phyloP scores from a whole-genome alignment of 2,329 filamentous ascomycete genomes.

The Ophiognomonia clavigignenti-juglandacearum region DNA sequence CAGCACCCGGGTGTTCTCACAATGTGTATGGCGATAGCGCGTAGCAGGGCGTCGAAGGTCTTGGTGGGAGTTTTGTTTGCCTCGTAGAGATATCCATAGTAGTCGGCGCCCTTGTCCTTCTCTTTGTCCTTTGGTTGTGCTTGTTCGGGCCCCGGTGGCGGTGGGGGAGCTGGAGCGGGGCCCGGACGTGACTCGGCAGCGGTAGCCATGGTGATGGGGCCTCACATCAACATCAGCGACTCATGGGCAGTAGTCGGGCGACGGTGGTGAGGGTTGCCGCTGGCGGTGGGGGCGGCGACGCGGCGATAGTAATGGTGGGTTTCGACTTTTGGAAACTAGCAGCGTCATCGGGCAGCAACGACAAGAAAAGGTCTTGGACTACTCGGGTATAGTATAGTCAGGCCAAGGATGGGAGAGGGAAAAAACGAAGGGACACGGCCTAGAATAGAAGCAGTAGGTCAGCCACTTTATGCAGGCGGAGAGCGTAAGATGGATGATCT shows the following conservation, averaged over 20 bases:
- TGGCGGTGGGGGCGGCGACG: not conserved
- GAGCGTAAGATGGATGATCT: too few relatives aligned
- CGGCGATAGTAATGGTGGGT: not conserved
- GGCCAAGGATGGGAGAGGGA: too few relatives aligned
- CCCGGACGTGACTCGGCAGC: constrained; percentile 4
- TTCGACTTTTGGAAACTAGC: constrained; percentile 4
- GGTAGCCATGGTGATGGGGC: constrained; percentile 12
- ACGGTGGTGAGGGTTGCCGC: too few relatives aligned
- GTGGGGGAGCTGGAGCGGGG: not conserved
- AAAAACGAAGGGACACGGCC: too few relatives aligned
- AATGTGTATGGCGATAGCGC: constrained; percentile 65
- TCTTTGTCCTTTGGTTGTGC: constrained; percentile 16
- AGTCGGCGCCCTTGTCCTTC: constrained; percentile 25
- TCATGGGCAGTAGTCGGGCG: too few relatives aligned
- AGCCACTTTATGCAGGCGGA: too few relatives aligned
- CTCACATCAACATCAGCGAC: constrained; percentile 4
- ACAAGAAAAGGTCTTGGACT: too few relatives aligned
- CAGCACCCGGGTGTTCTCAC: too few relatives aligned
- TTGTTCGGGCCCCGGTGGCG: constrained; percentile 20
- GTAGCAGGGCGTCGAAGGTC: constrained; percentile 61
- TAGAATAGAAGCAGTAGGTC: too few relatives aligned
- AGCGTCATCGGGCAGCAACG: constrained; percentile 9
- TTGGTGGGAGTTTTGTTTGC: constrained; percentile 63
- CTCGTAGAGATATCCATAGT: constrained; percentile 66
- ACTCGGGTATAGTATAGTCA: too few relatives aligned